These are phyloP conservation scores for Talaromyces sp. DNA, from an alignment of 2,329 filamentous ascomycete genomes.

Conservation along the genomic window DNA sequence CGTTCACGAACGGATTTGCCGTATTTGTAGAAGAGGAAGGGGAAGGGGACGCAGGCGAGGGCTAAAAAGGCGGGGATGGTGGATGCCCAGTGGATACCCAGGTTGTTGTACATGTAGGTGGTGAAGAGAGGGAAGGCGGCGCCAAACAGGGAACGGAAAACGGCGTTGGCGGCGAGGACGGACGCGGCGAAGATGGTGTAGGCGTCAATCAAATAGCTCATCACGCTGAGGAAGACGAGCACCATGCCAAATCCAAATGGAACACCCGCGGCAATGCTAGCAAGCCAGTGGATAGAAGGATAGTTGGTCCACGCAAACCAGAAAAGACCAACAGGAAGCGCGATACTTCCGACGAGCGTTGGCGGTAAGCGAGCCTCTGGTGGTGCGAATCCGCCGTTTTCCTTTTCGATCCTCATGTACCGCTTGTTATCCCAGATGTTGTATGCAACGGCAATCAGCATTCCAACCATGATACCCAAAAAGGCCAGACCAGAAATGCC, in stretches of 20 bases:
- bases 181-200: conserved; percentile 41
- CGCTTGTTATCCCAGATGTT: conserved; percentile 38
- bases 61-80: conserved; percentile 44
- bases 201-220: conserved; percentile 41
- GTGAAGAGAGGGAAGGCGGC: conserved; percentile 47
- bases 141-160: conserved; percentile 44
- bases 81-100: conserved; percentile 47
- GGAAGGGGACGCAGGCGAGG: conserved; percentile 39
- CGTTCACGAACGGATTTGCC: conserved; percentile 34
- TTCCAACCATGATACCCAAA: conserved; percentile 43
- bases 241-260: conserved; percentile 41
- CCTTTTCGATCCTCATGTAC: conserved; percentile 36
- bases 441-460: conserved; percentile 35
- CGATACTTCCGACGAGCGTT: conserved; percentile 44
- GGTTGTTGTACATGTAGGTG: conserved; percentile 37
- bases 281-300: conserved; percentile 36
- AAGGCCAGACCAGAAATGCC: conserved; percentile 46
- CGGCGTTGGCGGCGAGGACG: conserved; percentile 40
- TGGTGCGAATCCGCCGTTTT: conserved; percentile 53
- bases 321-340: conserved; percentile 54
- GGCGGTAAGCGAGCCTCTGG: conserved; percentile 54
- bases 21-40: conserved; percentile 42
- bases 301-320: conserved; percentile 58
- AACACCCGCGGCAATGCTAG: conserved; percentile 29
- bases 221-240: conserved; percentile 35